Evolutionary conservation across 495 filamentous ascomycete genomes (phyloP), one percentile per base, ranked within the genome.

Genomic region (Letharia columbiana): DNA sequence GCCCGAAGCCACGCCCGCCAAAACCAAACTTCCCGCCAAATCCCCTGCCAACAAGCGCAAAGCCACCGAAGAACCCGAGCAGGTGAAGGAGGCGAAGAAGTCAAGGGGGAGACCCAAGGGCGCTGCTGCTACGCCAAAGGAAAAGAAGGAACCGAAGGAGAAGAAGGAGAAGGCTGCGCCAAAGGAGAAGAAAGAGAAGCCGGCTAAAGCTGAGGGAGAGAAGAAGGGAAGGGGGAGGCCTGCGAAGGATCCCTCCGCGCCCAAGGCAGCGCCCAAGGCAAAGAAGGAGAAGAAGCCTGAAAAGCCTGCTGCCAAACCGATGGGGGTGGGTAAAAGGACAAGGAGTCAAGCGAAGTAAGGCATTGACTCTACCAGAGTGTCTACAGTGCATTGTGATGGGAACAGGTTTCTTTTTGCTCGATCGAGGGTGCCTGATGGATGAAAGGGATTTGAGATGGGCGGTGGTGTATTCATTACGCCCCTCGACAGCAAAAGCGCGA

Each of bases 81-180:
- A 68, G 11, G 75, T 81, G 62, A 73, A 76, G 63, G 76, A 72
- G 59, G 71, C 64, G 28, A 75, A 72, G 59, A 73, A 77, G 64
- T 62, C 61, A 20, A 73, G 75, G 35, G 79, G 77, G 20, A 74
- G 77, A 40, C 78, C 81, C 13, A 82, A 82, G 73, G 57, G 68
- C 33, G 45, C 58, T 40, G 54, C 69, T 31, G 56, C 68, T 39
- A 33, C 67, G n/a, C 61, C 62, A 20, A 72, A 69, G 52, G 75
- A 76, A 61, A 77, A 75, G 61, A 57, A 67, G 42, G 71, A 72
- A 20, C 64, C 75, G 20, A 71, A 69, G 40, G 64, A 67, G 10
- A 71, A 68, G 69, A 70, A 68, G 35, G 61, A 66, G 23, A 65
- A 67, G n/a, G 41, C 65, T 1, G 68, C 64, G 0, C 66, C 69